phyloP scores from a whole-genome alignment of 2,329 filamentous ascomycete species.

The Fusarium marasasianum region DNA sequence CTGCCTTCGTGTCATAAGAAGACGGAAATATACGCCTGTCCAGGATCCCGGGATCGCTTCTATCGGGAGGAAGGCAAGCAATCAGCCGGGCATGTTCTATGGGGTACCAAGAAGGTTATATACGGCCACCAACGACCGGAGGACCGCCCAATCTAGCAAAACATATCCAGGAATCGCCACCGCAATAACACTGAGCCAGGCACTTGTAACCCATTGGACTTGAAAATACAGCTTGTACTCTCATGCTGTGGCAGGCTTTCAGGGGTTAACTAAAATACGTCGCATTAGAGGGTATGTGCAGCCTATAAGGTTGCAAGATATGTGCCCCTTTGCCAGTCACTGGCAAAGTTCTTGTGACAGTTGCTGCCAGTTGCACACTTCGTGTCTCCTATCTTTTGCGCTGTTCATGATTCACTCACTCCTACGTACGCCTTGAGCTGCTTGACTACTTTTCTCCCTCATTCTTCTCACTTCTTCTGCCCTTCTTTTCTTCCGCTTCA shows the following conservation, averaged over 20 bases:
- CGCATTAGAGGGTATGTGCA: not conserved
- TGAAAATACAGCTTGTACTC: constrained; percentile 25
- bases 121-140: not conserved
- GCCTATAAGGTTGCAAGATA: constrained; percentile 23
- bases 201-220: constrained; percentile 21
- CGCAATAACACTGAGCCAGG: not conserved
- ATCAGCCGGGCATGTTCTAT: not conserved
- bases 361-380: constrained; percentile 31
- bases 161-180: not conserved
- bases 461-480: not conserved
- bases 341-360: constrained; percentile 34
- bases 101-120: constrained; percentile 2
- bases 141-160: constrained; percentile 1
- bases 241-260: constrained; percentile 31
- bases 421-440: not conserved
- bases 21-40: not conserved
- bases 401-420: constrained; percentile 12
- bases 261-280: not conserved
- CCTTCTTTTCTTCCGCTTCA: constrained; percentile 1
- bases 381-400: constrained; percentile 10
- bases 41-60: not conserved
- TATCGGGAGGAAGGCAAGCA: constrained; percentile 3
- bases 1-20: constrained; percentile 1
- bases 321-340: constrained; percentile 19
- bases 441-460: not conserved